phyloP scores from a whole-genome alignment of 108 stramenopile genomes.

The Skeletonema costatum region DNA sequence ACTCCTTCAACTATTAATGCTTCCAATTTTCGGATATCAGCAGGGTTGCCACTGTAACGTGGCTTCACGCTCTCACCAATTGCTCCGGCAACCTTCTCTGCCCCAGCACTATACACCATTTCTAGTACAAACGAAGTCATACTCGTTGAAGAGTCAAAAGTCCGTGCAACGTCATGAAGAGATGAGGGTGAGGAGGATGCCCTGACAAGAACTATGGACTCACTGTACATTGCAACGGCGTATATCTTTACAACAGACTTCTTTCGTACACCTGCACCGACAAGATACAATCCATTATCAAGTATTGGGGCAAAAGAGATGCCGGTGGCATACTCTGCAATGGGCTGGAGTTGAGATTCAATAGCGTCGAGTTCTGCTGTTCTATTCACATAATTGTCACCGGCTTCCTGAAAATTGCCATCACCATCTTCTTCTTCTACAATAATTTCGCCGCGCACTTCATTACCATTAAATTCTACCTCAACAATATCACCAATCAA shows the following conservation, averaged over 20 bases:
- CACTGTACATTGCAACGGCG: constrained; percentile 76
- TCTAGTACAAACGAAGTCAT: constrained; percentile 59
- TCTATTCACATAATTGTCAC: not conserved
- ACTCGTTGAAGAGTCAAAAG: constrained; percentile 15
- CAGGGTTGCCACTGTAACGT: constrained; percentile 27
- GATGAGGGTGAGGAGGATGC: constrained; percentile 38
- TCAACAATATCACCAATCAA: not conserved
- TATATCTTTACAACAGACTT: constrained; percentile 86
- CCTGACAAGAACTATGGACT: constrained; percentile 37
- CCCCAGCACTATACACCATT: constrained; percentile 86
- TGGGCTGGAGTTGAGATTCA: constrained; percentile 4
- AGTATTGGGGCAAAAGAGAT: constrained; percentile 4
- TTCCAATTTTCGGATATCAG: constrained; percentile 50
- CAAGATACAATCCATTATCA: not conserved
- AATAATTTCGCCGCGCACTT: not conserved
- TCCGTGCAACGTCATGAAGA: constrained; percentile 56
- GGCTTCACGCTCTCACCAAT: constrained; percentile 82
- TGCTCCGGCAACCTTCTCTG: constrained; percentile 83
- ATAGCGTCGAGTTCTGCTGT: not conserved
- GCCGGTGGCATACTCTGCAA: constrained; percentile 1
- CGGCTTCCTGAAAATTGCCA: too few species aligned
- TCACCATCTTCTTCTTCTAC: not conserved
- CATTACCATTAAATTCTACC: not conserved
- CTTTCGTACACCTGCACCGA: constrained; percentile 73
- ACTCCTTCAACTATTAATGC: constrained; percentile 45